These are phyloP conservation scores for Thozetella sp. DNA, from an alignment of 495 filamentous ascomycete genomes.

Conservation along the genomic window DNA sequence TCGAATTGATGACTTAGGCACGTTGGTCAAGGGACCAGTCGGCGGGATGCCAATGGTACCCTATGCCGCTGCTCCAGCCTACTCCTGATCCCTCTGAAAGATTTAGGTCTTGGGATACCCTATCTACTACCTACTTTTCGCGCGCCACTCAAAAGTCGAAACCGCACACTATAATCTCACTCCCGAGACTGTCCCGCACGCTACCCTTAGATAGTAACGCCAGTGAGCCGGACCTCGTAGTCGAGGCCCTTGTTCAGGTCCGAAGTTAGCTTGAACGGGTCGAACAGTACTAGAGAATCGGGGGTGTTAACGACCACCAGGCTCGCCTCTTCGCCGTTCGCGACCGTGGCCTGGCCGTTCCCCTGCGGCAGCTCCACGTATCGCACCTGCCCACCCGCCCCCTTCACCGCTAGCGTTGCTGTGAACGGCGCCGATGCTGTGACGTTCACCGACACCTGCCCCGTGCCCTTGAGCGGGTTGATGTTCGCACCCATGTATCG, in stretches of 20 bases:
- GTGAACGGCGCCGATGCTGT: constrained; percentile 29
- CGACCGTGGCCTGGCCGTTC: constrained; percentile 22
- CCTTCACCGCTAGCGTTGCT: constrained; percentile 31
- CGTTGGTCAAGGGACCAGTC: too few relatives aligned
- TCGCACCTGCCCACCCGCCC: constrained; percentile 23
- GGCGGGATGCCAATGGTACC: too few relatives aligned
- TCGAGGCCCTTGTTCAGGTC: constrained; percentile 38
- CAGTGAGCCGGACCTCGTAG: constrained; percentile 35
- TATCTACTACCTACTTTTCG: too few relatives aligned
- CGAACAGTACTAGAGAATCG: constrained; percentile 32
- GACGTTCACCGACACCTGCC: constrained; percentile 24
- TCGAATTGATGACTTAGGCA: too few relatives aligned
- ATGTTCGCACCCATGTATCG: constrained; percentile 50
- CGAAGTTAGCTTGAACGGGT: constrained; percentile 39
- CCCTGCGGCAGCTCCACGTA: constrained; percentile 26
- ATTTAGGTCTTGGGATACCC: too few relatives aligned
- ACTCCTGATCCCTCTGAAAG: too few relatives aligned
- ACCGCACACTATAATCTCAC: too few relatives aligned
- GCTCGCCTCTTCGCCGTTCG: constrained; percentile 35
- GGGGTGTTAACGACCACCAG: constrained; percentile 47
- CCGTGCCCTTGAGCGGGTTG: constrained; percentile 36
- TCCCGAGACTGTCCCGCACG: too few relatives aligned
- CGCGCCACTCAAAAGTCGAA: too few relatives aligned
- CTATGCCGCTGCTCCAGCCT: too few relatives aligned
- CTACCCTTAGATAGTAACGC: constrained; percentile 22